phyloP scores from a whole-genome alignment of 805 yeast genomes.

The Yarrowia deformans region DNA sequence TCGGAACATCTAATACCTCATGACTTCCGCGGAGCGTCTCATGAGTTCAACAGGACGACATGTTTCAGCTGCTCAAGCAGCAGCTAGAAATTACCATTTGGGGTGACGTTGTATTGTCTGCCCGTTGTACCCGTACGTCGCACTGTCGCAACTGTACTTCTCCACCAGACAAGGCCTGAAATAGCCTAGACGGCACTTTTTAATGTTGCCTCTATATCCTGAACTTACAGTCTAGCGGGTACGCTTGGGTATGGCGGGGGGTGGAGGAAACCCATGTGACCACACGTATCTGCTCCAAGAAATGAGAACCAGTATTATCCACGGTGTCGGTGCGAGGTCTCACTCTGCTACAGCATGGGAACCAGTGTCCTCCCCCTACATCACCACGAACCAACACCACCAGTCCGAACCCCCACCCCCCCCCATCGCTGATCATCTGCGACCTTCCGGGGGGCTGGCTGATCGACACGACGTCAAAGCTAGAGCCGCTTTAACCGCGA shows the following conservation, averaged over 20 bases:
- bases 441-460: background rate
- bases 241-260: background rate
- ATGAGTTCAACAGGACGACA: no score
- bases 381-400: no score
- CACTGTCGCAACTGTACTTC: background rate
- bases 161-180: slow-evolving; percentile 11
- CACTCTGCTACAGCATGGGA: no score
- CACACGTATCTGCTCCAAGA: no score
- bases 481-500: background rate
- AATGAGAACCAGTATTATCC: no score
- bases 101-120: background rate
- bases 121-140: background rate
- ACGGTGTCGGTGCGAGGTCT: no score
- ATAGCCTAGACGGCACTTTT: slow-evolving; percentile 22
- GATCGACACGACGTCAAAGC: slow-evolving; percentile 13
- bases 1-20: no score
- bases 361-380: no score
- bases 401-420: no score
- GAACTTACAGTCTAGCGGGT: background rate
- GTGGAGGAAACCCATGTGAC: background rate
- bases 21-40: no score
- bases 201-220: slow-evolving; percentile 8
- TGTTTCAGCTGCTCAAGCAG: no score
- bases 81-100: no score
- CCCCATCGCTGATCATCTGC: background rate